These are phyloP conservation scores for Xylariaceae sp. DNA, from an alignment of 2,329 filamentous ascomycete genomes.

Conservation along the genomic window DNA sequence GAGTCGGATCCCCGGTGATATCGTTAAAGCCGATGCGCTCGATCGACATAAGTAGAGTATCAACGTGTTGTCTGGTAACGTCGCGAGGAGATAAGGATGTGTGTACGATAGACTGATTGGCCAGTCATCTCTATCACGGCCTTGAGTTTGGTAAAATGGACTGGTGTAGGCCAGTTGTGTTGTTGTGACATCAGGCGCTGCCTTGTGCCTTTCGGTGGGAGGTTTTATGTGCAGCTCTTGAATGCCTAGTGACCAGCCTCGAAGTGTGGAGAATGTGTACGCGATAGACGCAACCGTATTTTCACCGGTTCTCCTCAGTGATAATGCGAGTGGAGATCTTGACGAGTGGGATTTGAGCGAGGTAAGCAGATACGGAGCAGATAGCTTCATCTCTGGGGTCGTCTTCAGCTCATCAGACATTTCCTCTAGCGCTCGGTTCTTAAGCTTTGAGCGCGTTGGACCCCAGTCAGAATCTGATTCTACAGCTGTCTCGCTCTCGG, in stretches of 20 bases:
- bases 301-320: slow-evolving; percentile 63
- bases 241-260: slow-evolving; percentile 86
- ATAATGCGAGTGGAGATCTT: slow-evolving; percentile 74
- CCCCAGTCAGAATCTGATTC: neutral
- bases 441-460: neutral
- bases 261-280: slow-evolving; percentile 74
- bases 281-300: slow-evolving; percentile 78
- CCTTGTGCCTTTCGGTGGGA: slow-evolving; percentile 23
- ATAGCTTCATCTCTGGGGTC: slow-evolving; percentile 10
- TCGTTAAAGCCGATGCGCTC: slow-evolving; percentile 58
- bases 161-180: slow-evolving; percentile 40
- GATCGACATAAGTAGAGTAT: slow-evolving; percentile 79
- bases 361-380: slow-evolving; percentile 59
- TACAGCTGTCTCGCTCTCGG: slow-evolving; percentile 1
- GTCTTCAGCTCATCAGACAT: neutral
- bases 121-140: slow-evolving; percentile 31
- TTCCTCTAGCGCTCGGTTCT: slow-evolving; percentile 3
- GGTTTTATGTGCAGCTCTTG: slow-evolving; percentile 71
- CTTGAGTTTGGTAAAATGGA: slow-evolving; percentile 22
- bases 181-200: slow-evolving; percentile 32
- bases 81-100: slow-evolving; percentile 82
- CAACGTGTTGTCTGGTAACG: slow-evolving; percentile 82
- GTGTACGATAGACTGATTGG: slow-evolving; percentile 65
- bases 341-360: slow-evolving; percentile 79
- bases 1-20: slow-evolving; percentile 70